phyloP scores from a whole-genome alignment of 176 grass and related monocot species.

The Cocos nucifera region DNA sequence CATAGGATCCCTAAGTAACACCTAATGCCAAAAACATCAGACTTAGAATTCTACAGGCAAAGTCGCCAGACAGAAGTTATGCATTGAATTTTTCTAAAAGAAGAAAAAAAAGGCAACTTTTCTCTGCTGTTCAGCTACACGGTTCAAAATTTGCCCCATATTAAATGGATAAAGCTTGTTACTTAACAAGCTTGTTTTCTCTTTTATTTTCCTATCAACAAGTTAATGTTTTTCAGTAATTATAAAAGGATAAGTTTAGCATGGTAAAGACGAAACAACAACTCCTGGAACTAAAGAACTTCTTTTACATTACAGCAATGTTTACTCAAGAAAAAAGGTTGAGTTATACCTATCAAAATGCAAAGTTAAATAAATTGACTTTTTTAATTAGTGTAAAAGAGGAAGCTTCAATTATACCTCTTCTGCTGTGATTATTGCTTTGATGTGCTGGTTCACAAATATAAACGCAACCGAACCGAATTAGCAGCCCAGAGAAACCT shows the following conservation, averaged over 20 bases:
- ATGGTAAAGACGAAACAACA: too few species aligned
- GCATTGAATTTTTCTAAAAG: neutral
- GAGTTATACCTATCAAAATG: too few species aligned
- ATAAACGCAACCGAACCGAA: slow-evolving; percentile 10
- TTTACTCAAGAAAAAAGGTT: too few species aligned
- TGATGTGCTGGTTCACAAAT: slow-evolving; percentile 68
- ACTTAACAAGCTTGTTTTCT: too few species aligned
- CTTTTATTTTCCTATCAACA: too few species aligned
- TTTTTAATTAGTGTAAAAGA: neutral
- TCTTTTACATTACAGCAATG: too few species aligned
- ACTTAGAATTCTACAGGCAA: neutral
- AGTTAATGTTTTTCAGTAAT: too few species aligned
- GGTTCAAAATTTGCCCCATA: too few species aligned
- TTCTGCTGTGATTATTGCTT: slow-evolving; percentile 93
- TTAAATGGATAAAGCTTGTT: too few species aligned
- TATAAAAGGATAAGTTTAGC: too few species aligned
- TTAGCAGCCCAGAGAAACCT: slow-evolving; percentile 1
- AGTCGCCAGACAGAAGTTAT: neutral
- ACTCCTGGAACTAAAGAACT: too few species aligned
- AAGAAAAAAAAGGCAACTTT: neutral
- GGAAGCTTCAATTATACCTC: slow-evolving; percentile 38
- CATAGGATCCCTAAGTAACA: slow-evolving; percentile 78
- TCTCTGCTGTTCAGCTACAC: neutral
- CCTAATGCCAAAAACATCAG: slow-evolving; percentile 22
- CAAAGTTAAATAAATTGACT: too few species aligned